Evolutionary conservation across 495 filamentous ascomycete species (phyloP), one percentile per base, ranked within the genome.

Genomic region (Elasticomyces elasticus): DNA sequence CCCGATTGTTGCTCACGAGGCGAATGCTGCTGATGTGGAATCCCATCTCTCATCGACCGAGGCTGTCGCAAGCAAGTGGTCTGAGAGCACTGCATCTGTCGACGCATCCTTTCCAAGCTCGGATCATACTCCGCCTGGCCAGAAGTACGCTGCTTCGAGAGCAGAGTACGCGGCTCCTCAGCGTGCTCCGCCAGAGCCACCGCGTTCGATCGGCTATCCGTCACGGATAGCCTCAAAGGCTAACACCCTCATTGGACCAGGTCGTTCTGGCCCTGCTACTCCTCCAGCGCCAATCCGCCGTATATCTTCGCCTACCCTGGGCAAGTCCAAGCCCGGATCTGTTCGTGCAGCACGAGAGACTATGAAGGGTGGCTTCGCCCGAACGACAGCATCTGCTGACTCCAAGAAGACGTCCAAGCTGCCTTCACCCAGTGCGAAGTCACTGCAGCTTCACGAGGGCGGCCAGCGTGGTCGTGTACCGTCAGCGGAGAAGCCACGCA

Each of bases 51-150:
- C 20, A 25, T 43, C 12, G 17, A 35, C 27, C n/a, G 45, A 56
- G 53, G 9, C 46, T 15, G 20, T 41, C n/a, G 46, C 42, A 2
- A 61, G 58, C 50, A 61, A 57, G 38, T 61, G 58, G 58, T 61
- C 58, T 2, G 40, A 44, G 30, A 57, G 48, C 46, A 61, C 58
- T 19, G 26, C 54, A 24, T 61, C 58, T 1, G n/a, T 40, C 26
- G 23, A 56, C 6, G 45, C 17, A 1, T 11, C 44, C 20, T 52
- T 41, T n/a, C 42, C 51, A 13, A 15, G 20, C 17, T 10, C 43
- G 9, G 20, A 37, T 10, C n/a, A 30, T 19, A 0, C 44, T 17
- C 31, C 46, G 26, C 19, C 48, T 23, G 28, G 15, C 27, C 41
- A 53, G 5, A 49, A 15, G 25, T 9, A 28, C 12, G 22, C 3